Evolutionary conservation across 2,329 filamentous ascomycete genomes (phyloP), one percentile per base, ranked within the genome.

Genomic region (Tetracladium maxilliforme): DNA sequence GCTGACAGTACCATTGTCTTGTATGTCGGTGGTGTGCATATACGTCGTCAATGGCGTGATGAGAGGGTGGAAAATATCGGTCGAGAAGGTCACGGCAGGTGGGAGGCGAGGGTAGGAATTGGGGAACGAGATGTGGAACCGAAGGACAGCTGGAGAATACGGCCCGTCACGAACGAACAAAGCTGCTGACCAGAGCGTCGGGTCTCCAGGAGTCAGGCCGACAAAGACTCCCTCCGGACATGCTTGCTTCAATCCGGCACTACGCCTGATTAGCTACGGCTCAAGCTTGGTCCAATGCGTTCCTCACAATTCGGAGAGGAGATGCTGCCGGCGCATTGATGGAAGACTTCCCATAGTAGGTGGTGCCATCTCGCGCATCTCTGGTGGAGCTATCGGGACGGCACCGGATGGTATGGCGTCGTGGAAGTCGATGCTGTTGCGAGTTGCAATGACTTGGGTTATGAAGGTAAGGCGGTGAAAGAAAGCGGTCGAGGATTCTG

Each of bases 1-100:
- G 45, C 80, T 87, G 33, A 86, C 76, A 0, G 81, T 82, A 23
- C 80, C 81, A 28, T 68, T 66, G 32, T 73, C 74, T 32, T 79
- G 70, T 18, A 78, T 70, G 29, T 78, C 75, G 33, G 81, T 84
- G 21, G 82, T 79, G 56, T 92, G 92, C 44, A 82, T 90, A 52
- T 93, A 92, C 4, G 83, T 93, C n/a, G 84, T 93, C 33, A 92
- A 63, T 19, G 90, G 86, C 6, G 86, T 84, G 37, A 95, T 75
- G 21, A 98, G 63, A 11, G 87, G 87, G 47, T 98, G 87, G 49
- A 95, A 98, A 37, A 95, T 77, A 46, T 95, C 87, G 38, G 82
- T 92, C 22, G 72, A 69, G 50, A 98, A 93, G 27, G 77, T 87
- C 36, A 98, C 70, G 11, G 86, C 61, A 7, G 90, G 90, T 25